Percentiles rank a stretch among this genome's conserved stretches.
These are phyloP conservation scores for Erythrobasidium hasegawianum DNA, from an alignment of 1,284 basidiomycete genomes.

Conservation along the genomic window DNA sequence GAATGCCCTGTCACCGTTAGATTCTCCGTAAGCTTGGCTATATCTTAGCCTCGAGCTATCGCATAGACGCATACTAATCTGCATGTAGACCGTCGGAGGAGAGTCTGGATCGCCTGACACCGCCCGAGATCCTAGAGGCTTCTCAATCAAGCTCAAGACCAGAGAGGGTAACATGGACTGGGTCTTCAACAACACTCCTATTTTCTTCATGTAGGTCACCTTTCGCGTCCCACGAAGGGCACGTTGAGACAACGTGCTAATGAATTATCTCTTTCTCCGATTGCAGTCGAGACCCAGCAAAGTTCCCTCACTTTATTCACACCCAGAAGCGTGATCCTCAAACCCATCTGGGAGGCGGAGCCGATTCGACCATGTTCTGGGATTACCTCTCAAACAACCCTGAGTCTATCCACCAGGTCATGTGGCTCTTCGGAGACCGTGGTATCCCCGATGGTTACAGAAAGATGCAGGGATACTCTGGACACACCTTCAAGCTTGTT, in stretches of 20 bases:
- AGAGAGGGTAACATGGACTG: conserved; percentile 85
- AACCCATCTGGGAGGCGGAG: conserved; percentile 76
- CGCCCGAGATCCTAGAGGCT: conserved; percentile 87
- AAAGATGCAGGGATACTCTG: conserved; percentile 82
- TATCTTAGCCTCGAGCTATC: neutral
- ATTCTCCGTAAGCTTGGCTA: conserved; percentile 70
- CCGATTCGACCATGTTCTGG: conserved; percentile 58
- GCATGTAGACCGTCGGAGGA: conserved; percentile 57
- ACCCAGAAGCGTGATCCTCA: conserved; percentile 89
- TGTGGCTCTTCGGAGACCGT: conserved; percentile 81
- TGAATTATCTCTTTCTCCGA: conserved; percentile 47
- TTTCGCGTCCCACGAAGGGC: conserved; percentile 63
- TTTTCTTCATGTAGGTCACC: conserved; percentile 83
- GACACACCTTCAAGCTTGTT: conserved; percentile 86
- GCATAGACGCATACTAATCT: too few relatives aligned
- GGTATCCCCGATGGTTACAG: conserved; percentile 82
- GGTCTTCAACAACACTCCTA: conserved; percentile 84
- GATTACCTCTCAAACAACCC: conserved; percentile 84
- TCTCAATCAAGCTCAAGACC: conserved; percentile 84
- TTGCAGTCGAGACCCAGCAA: conserved; percentile 52
- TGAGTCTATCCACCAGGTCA: conserved; percentile 83
- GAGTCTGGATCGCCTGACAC: conserved; percentile 84
- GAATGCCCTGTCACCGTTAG: conserved; percentile 65
- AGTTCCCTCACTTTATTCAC: conserved; percentile 80
- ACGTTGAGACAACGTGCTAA: neutral